Evolutionary conservation across 2,329 filamentous ascomycete genomes (phyloP), one percentile per base, ranked within the genome.

Genomic region (Epicoccum sorghinum): DNA sequence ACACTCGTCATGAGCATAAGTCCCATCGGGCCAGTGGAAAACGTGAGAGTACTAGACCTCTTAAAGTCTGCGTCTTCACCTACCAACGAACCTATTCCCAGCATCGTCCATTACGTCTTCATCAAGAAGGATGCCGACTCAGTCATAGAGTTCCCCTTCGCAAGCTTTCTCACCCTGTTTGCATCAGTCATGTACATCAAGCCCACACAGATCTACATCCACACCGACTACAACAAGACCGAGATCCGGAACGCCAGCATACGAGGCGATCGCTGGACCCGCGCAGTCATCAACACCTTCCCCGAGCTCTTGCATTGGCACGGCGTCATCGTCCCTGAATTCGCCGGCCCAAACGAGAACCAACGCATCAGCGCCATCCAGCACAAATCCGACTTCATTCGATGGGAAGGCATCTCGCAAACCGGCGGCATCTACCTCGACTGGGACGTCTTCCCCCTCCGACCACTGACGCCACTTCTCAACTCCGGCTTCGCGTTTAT

Each of bases 321-420:
- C 9, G 35, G n/a, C 18, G 52, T 62, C 25, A 25, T 36, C 4
- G 54, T 48, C 2, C 58, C 64, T 14, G 47, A 38, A 14, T 61
- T 44, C 27, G 46, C 56, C 12, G 52, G 55, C 4, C 44, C 47
- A 4, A 62, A 59, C 25, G 49, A 59, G 3, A 45, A 48, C 46
- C 32, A 44, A 24, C 51, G 24, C 23, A 55, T 65, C 51, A 27
- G 36, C 7, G 47, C 56, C 2, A 58, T 63, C 29, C 52, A 65
- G 39, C 60, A 61, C 55, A 65, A 66, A 33, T 63, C 61, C 5
- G 61, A 64, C 36, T 66, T 65, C 22, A 47, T 66, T 13, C 56
- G 63, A 1, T 60, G 58, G 57, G 57, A 64, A 8, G 24, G 45
- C 4, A 59, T 66, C 14, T 38, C n/a, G n/a, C 37, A 53, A 4